These are phyloP conservation scores for Cladorrhinum sp. DNA, from an alignment of 2,329 filamentous ascomycete species.

Conservation along the genomic window DNA sequence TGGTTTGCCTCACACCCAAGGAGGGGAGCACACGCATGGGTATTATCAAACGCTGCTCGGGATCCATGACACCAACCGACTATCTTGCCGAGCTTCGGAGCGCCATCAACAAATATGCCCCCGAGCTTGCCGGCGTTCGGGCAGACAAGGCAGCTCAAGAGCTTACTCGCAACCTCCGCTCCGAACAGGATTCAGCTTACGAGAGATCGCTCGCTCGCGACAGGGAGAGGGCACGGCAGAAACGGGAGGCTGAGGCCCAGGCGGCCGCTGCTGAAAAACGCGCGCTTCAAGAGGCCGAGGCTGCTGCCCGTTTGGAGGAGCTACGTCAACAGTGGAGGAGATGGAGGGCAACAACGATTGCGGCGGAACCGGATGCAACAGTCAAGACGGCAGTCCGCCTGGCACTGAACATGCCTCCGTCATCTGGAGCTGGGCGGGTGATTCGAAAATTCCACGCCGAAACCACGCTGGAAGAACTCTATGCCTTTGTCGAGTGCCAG, in stretches of 20 bases:
- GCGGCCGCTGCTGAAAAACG: slow-evolving; percentile 64
- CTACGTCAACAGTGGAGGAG: slow-evolving; percentile 66
- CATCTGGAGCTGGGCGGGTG: slow-evolving; percentile 65
- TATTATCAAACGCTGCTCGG: slow-evolving; percentile 74
- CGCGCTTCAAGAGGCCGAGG: slow-evolving; percentile 58
- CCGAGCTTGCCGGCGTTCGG: slow-evolving; percentile 71
- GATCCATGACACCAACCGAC: slow-evolving; percentile 65
- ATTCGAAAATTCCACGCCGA: slow-evolving; percentile 69
- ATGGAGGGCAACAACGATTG: slow-evolving; percentile 71
- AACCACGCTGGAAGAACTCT: slow-evolving; percentile 81
- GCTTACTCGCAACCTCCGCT: slow-evolving; percentile 73
- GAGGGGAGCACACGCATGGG: slow-evolving; percentile 87
- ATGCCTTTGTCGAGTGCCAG: slow-evolving; percentile 94
- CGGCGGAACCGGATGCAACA: slow-evolving; percentile 61
- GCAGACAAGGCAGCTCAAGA: slow-evolving; percentile 76
- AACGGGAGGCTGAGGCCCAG: slow-evolving; percentile 70
- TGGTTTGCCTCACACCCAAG: slow-evolving; percentile 84
- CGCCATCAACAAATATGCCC: slow-evolving; percentile 71
- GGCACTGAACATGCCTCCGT: slow-evolving; percentile 60
- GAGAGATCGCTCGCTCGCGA: slow-evolving; percentile 87
- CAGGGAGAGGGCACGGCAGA: slow-evolving; percentile 74
- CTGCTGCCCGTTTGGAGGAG: slow-evolving; percentile 48
- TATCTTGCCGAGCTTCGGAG: slow-evolving; percentile 72
- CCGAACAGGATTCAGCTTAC: slow-evolving; percentile 89
- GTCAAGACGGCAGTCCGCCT: slow-evolving; percentile 70